Conservation (phyloP, 1,139 yeast species). For the Pichia inconspicua region DNA sequence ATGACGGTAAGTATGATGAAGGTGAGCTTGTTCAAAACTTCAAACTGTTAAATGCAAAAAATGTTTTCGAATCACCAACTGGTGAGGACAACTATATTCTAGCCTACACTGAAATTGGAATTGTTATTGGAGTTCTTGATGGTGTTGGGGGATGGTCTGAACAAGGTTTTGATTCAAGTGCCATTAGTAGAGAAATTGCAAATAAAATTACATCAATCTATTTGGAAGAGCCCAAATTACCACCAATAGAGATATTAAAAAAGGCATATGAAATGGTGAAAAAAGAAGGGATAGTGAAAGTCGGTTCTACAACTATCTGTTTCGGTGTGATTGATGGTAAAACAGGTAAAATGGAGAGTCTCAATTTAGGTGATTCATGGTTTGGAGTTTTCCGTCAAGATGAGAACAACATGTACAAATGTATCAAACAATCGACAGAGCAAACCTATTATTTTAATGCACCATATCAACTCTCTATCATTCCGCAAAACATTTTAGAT, state of each 20-base stretch:
- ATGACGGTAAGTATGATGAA: slow-evolving; percentile 18
- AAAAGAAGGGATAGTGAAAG: slow-evolving; percentile 55
- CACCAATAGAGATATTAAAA: slow-evolving; percentile 42
- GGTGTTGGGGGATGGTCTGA: slow-evolving; percentile 98
- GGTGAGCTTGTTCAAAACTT: slow-evolving; percentile 23
- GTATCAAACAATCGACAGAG: slow-evolving; percentile 61
- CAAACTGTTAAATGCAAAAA: slow-evolving; percentile 17
- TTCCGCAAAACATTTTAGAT: slow-evolving; percentile 55
- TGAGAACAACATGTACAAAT: slow-evolving; percentile 31
- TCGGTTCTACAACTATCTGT: slow-evolving; percentile 96
- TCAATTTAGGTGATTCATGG: slow-evolving; percentile 94
- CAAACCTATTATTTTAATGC: slow-evolving; percentile 89
- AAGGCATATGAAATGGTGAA: slow-evolving; percentile 49
- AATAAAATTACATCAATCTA: slow-evolving; percentile 31
- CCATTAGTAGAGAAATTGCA: slow-evolving; percentile 67
- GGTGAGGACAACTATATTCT: slow-evolving; percentile 87
- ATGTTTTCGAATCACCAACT: slow-evolving; percentile 42
- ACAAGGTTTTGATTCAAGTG: slow-evolving; percentile 82
- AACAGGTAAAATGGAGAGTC: slow-evolving; percentile 48
- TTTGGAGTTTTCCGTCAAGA: slow-evolving; percentile 58
- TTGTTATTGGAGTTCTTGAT: slow-evolving; percentile 86
- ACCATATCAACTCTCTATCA: slow-evolving; percentile 82
- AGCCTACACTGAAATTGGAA: slow-evolving; percentile 35
- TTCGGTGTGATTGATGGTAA: slow-evolving; percentile 61
- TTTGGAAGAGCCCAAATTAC: slow-evolving; percentile 13